Conservation (phyloP, 2,329 filamentous ascomycete genomes). For the Stagonosporopsis vannaccii region DNA sequence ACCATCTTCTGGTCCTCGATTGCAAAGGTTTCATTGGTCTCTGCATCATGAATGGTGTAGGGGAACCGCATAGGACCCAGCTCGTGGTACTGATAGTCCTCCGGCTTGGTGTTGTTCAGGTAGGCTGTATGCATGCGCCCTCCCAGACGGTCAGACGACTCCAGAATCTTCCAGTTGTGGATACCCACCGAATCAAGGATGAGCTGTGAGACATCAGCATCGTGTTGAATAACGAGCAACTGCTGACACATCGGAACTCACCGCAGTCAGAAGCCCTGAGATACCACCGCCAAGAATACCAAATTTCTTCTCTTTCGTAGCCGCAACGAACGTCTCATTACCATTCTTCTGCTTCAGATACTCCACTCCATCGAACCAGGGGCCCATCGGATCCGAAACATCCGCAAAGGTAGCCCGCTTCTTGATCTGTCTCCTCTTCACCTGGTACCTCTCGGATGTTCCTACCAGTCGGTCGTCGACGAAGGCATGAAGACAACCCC, state of each 20-base stretch:
- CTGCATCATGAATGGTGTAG: conserved; percentile 53
- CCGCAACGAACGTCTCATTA: conserved; percentile 56
- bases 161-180: conserved; percentile 66
- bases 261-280: conserved; percentile 64
- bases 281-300: conserved; percentile 70
- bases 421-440: conserved; percentile 31
- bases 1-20: conserved; percentile 68
- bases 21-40: conserved; percentile 59
- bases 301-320: conserved; percentile 62
- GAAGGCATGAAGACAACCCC: conserved; percentile 53
- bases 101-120: conserved; percentile 61
- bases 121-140: conserved; percentile 68
- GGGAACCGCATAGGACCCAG: conserved; percentile 70
- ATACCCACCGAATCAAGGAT: conserved; percentile 59
- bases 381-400: conserved; percentile 61
- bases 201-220: not conserved
- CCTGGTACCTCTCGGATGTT: conserved; percentile 39
- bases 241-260: not conserved
- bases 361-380: conserved; percentile 69
- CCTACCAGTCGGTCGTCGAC: conserved; percentile 44
- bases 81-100: conserved; percentile 70
- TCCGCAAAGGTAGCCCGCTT: conserved; percentile 44
- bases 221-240: not conserved
- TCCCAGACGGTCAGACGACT: conserved; percentile 66
- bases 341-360: conserved; percentile 62